Percentiles rank a stretch among this genome's conserved stretches.
Conservation (phyloP, 148 eudicot species). For the Cornus suecica region DNA sequence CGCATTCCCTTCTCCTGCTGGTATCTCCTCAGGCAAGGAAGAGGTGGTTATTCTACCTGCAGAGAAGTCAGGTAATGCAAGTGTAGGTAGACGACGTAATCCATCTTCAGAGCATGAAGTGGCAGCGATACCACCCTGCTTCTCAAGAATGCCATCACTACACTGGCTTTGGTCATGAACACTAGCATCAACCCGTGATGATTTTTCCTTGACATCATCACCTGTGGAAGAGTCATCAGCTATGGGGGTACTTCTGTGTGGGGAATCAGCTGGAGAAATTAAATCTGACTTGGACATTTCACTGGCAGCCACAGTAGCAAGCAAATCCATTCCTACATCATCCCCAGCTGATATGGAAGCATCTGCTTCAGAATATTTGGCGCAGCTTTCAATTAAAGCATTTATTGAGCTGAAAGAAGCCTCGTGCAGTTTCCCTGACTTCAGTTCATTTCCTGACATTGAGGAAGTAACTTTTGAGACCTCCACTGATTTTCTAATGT, state of each 20-base stretch:
- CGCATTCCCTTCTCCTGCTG: constrained; percentile 9
- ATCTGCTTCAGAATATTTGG: constrained; percentile 59
- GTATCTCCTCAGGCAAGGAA: constrained; percentile 15
- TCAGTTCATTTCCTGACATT: constrained; percentile 30
- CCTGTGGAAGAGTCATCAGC: constrained; percentile 26
- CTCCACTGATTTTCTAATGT: constrained; percentile 26
- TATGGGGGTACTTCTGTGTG: constrained; percentile 32
- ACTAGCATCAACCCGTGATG: constrained; percentile 14
- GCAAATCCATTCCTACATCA: constrained; percentile 86
- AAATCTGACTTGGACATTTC: constrained; percentile 56
- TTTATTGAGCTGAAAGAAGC: constrained; percentile 78
- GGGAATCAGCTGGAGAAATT: constrained; percentile 53
- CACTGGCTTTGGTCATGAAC: constrained; percentile 18
- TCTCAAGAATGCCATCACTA: constrained; percentile 24
- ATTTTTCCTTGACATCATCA: constrained; percentile 23
- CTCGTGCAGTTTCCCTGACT: constrained; percentile 41
- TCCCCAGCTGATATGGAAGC: constrained; percentile 56
- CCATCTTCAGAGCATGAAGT: constrained; percentile 19
- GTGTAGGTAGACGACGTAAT: constrained; percentile 4
- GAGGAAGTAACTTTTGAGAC: constrained; percentile 26
- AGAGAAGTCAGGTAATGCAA: constrained; percentile 1
- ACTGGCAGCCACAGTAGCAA: constrained; percentile 93
- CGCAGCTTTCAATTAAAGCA: constrained; percentile 90
- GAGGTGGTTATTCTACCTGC: constrained; percentile 13
- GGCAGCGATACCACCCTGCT: constrained; percentile 20